Conservation (phyloP, 306 rosid species). For the Fragaria ananassa region DNA sequence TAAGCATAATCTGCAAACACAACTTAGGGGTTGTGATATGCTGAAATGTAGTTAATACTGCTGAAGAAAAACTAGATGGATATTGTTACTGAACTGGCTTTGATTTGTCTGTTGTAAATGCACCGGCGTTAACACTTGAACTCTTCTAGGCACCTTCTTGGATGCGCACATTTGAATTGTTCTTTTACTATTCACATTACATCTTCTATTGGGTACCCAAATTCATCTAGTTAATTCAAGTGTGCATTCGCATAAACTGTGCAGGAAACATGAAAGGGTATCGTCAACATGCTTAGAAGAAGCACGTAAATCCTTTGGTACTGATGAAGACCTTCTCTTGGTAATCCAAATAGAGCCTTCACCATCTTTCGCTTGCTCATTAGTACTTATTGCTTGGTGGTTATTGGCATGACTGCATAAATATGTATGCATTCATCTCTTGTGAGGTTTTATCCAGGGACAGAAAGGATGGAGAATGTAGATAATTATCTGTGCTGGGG, state of each 20-base stretch:
- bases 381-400: neutral
- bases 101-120: neutral
- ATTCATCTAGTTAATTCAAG: neutral
- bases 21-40: neutral
- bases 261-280: slow-evolving; percentile 72
- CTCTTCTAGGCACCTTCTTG: neutral
- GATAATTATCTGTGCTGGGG: neutral
- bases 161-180: neutral
- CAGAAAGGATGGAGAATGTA: neutral
- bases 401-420: neutral
- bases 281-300: slow-evolving; percentile 75
- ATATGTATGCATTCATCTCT: neutral
- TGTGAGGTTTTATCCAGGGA: neutral
- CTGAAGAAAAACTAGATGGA: neutral
- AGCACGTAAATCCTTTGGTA: slow-evolving; percentile 91
- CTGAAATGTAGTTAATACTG: neutral
- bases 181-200: neutral
- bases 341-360: slow-evolving; percentile 36
- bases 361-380: neutral
- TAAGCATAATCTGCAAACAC: neutral
- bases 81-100: neutral
- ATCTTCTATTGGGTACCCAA: neutral
- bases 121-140: neutral
- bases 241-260: neutral
- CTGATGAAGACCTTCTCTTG: slow-evolving; percentile 95